Evolutionary conservation across 805 yeast species (phyloP).

Genomic region (Lipomyces mesembrius): DNA sequence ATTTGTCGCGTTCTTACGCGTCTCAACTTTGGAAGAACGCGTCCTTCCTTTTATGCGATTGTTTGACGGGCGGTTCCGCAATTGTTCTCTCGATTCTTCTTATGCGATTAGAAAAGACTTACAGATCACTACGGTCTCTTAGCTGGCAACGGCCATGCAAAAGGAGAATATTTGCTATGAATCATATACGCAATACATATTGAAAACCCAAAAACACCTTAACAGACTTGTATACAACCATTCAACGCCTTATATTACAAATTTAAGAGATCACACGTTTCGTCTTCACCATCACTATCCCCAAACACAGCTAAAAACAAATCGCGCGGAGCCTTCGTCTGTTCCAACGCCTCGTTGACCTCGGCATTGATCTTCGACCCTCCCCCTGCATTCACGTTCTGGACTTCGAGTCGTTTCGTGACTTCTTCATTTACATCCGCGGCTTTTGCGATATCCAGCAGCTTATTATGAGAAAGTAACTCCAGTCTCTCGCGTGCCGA

Average conservation of each 20-base stretch:
- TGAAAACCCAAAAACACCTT: neutral
- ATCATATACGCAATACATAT: too few species aligned
- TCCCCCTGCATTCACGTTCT: slow-evolving; percentile 8
- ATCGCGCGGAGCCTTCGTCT: slow-evolving; percentile 37
- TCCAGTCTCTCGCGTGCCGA: slow-evolving; percentile 10
- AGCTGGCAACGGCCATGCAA: too few species aligned
- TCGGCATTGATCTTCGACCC: slow-evolving; percentile 26
- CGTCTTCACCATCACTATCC: slow-evolving; percentile 23
- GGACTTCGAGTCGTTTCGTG: slow-evolving; percentile 1
- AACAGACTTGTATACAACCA: neutral
- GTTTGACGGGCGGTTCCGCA: too few species aligned
- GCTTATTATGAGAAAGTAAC: slow-evolving; percentile 10
- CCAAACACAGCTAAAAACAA: slow-evolving; percentile 40
- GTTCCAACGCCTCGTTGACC: slow-evolving; percentile 34
- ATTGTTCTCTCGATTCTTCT: too few species aligned
- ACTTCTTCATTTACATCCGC: slow-evolving; percentile 16
- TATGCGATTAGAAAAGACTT: too few species aligned
- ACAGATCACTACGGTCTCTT: too few species aligned
- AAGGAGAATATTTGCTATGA: too few species aligned
- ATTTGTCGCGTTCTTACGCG: neutral
- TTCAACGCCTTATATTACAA: neutral
- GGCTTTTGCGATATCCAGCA: slow-evolving; percentile 17
- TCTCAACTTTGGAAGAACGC: neutral
- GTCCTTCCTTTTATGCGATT: too few species aligned
- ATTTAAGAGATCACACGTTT: neutral